Conservation (phyloP, 805 yeast genomes). For the Brettanomyces sp. region DNA sequence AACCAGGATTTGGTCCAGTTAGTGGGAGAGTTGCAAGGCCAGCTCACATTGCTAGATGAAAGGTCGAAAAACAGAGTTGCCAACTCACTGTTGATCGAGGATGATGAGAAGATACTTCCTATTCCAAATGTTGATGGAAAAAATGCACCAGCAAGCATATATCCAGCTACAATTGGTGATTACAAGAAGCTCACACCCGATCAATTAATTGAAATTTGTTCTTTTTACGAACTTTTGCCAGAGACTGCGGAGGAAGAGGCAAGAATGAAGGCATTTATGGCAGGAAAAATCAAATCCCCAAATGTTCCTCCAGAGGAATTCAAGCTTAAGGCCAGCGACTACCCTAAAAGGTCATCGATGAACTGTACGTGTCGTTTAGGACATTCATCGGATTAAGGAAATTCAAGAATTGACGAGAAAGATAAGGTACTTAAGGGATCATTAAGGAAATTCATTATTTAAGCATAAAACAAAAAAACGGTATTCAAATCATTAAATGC, state of each 20-base stretch:
- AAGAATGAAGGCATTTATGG: conserved; percentile 39
- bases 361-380: conserved; percentile 54
- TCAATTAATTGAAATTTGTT: conserved; percentile 44
- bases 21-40: conserved; percentile 86
- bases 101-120: conserved; percentile 47
- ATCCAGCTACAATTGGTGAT: conserved; percentile 51
- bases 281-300: conserved; percentile 37
- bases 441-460: not conserved
- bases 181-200: conserved; percentile 39
- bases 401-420: conserved; percentile 32
- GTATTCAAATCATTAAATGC: conserved; percentile 1
- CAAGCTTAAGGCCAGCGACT: conserved; percentile 21
- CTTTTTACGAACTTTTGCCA: conserved; percentile 73
- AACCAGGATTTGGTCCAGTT: conserved; percentile 80
- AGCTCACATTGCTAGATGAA: conserved; percentile 70
- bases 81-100: conserved; percentile 42
- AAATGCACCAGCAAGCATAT: conserved; percentile 39
- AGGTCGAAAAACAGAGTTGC: conserved; percentile 62
- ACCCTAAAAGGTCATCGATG: conserved; percentile 39
- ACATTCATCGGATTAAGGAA: conserved; percentile 53
- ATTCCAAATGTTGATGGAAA: conserved; percentile 76
- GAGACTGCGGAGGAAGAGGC: conserved; percentile 48
- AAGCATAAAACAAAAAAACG: not conserved
- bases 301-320: conserved; percentile 22
- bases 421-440: not conserved